Evolutionary conservation across 371 early-diverging fungal species (phyloP).

Genomic region (Coemansia sp.): DNA sequence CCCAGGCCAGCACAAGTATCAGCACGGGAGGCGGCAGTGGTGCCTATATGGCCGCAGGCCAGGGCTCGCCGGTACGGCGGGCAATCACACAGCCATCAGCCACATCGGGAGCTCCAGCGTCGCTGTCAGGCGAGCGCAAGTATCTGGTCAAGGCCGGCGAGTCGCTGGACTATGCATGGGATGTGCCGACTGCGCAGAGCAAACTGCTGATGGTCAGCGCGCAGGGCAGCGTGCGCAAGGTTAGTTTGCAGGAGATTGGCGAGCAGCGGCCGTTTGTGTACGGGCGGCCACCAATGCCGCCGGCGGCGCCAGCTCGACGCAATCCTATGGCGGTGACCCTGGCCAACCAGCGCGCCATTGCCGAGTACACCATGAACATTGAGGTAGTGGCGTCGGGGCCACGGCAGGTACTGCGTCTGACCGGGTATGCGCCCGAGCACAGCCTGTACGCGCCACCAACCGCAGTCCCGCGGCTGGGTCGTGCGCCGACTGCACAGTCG

Average conservation of each 20-base stretch:
- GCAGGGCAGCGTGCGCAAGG: conserved; percentile 69
- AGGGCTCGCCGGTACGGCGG: background rate
- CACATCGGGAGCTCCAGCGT: background rate
- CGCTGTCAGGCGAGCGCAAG: conserved; percentile 9
- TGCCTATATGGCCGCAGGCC: background rate
- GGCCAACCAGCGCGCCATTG: conserved; percentile 6
- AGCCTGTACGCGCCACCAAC: conserved; percentile 34
- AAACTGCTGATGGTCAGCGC: conserved; percentile 74
- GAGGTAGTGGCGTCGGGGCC: conserved; percentile 86
- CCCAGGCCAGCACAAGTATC: background rate
- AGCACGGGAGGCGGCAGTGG: background rate
- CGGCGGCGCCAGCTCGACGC: background rate
- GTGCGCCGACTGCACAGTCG: conserved; percentile 24
- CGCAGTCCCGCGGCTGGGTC: conserved; percentile 13
- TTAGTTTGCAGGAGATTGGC: conserved; percentile 90
- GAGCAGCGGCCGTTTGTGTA: conserved; percentile 71
- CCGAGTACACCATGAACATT: conserved; percentile 60
- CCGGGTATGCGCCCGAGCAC: conserved; percentile 59
- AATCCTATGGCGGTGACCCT: background rate
- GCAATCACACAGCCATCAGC: background rate
- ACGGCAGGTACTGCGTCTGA: conserved; percentile 73
- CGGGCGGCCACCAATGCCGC: conserved; percentile 16
- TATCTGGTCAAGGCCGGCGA: conserved; percentile 55
- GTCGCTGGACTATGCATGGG: conserved; percentile 90
- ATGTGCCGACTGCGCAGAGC: conserved; percentile 76